Evolutionary conservation across 495 filamentous ascomycete genomes (phyloP).

Genomic region (Penicillium cosmopolitanum): DNA sequence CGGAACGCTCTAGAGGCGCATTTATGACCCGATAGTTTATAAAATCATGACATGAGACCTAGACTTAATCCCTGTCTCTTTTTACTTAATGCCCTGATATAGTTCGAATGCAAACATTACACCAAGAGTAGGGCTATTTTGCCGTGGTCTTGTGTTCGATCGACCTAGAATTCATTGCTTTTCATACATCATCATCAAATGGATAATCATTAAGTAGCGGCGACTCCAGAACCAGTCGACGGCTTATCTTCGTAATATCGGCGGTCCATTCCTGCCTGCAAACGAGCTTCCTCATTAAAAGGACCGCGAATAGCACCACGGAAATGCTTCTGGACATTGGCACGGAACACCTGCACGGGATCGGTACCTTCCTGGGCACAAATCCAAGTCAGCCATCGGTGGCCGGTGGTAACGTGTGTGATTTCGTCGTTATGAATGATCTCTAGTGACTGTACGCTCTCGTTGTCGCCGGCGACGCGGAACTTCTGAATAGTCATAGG

Average conservation of each 20-base stretch:
- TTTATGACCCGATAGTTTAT: background rate
- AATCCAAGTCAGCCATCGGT: conserved; percentile 58
- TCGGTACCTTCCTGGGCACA: conserved; percentile 53
- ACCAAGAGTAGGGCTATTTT: background rate
- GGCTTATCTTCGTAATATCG: conserved; percentile 47
- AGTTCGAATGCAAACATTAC: background rate
- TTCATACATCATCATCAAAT: conserved; percentile 19
- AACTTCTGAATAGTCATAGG: conserved; percentile 60
- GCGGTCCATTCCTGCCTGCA: conserved; percentile 53
- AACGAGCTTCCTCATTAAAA: conserved; percentile 53
- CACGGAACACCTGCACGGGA: conserved; percentile 54
- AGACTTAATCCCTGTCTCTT: background rate
- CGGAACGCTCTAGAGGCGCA: background rate
- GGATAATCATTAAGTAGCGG: conserved; percentile 16
- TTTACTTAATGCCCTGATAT: background rate
- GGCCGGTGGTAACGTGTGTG: conserved; percentile 58
- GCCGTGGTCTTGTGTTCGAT: background rate
- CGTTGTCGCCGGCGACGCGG: conserved; percentile 45
- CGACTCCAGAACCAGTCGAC: conserved; percentile 9
- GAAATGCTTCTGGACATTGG: conserved; percentile 53
- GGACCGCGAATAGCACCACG: conserved; percentile 49
- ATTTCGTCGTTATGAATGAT: conserved; percentile 59
- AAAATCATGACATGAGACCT: background rate
- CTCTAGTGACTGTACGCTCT: conserved; percentile 49
- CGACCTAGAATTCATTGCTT: conserved; percentile 3